Evolutionary conservation across 805 yeast species (phyloP).

Genomic region (Candida railenensis): DNA sequence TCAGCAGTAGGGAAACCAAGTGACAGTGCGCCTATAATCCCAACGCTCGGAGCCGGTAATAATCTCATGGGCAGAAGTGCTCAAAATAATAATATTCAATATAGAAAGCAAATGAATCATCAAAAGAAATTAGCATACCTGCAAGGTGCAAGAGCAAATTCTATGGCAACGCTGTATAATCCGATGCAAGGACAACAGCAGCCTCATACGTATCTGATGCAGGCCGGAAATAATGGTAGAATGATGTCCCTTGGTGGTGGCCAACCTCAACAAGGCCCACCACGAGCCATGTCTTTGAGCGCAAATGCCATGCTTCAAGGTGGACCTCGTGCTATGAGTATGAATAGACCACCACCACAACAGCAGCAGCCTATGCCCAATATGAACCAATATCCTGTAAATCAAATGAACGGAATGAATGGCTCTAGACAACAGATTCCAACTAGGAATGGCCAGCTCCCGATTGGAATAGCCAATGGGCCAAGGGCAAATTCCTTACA

Average conservation of each 20-base stretch:
- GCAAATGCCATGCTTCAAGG: constrained; percentile 2
- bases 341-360: background rate
- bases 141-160: constrained; percentile 48
- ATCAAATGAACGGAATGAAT: constrained; percentile 1
- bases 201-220: constrained; percentile 1
- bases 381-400: background rate
- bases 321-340: constrained; percentile 2
- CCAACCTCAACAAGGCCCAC: background rate
- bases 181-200: background rate
- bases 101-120: constrained; percentile 67
- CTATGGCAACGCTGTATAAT: background rate
- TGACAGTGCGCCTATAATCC: constrained; percentile 75
- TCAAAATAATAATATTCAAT: constrained; percentile 52
- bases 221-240: background rate
- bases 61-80: constrained; percentile 21
- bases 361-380: background rate
- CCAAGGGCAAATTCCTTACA: constrained; percentile 20
- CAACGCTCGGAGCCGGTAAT: constrained; percentile 50
- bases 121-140: constrained; percentile 59
- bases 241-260: constrained; percentile 3
- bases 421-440: constrained; percentile 1
- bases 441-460: background rate
- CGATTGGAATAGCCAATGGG: constrained; percentile 14
- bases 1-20: constrained; percentile 23
- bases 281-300: constrained; percentile 4